Evolutionary conservation across 2,329 filamentous ascomycete species (phyloP).

Genomic region (Dactylellina leptospora): DNA sequence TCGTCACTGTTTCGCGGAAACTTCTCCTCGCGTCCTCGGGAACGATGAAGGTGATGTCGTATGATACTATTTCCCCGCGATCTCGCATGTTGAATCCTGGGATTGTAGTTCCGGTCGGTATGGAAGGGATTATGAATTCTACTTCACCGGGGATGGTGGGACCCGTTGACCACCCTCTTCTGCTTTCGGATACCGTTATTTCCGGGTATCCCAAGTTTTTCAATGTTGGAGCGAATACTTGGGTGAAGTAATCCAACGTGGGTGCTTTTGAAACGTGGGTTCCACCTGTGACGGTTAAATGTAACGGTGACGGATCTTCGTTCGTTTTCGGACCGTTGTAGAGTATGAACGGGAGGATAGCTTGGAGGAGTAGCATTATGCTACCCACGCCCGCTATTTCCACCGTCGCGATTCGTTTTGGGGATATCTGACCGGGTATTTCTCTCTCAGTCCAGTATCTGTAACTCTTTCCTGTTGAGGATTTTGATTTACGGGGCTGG

Average conservation of each 20-base stretch:
- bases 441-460: constrained; percentile 59
- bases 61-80: constrained; percentile 60
- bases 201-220: constrained; percentile 58
- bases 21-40: constrained; percentile 59
- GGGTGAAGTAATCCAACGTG: constrained; percentile 71
- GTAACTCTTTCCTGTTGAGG: constrained; percentile 12
- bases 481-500: constrained; percentile 25
- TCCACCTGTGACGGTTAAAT: constrained; percentile 67
- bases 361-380: constrained; percentile 69
- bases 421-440: constrained; percentile 52
- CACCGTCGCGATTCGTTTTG: constrained; percentile 57
- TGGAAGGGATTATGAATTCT: constrained; percentile 63
- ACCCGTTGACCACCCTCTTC: constrained; percentile 66
- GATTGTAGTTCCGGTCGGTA: constrained; percentile 61
- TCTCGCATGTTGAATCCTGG: constrained; percentile 58
- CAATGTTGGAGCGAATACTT: constrained; percentile 68
- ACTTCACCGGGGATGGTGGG: constrained; percentile 62
- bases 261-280: constrained; percentile 69
- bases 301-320: constrained; percentile 59
- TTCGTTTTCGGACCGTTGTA: constrained; percentile 57
- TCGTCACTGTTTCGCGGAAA: constrained; percentile 33
- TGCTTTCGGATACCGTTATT: constrained; percentile 57
- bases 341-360: constrained; percentile 69
- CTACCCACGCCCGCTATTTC: constrained; percentile 67
- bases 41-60: constrained; percentile 67